phyloP scores from a whole-genome alignment of 2,329 filamentous ascomycete species.

The Fusarium robinianum region DNA sequence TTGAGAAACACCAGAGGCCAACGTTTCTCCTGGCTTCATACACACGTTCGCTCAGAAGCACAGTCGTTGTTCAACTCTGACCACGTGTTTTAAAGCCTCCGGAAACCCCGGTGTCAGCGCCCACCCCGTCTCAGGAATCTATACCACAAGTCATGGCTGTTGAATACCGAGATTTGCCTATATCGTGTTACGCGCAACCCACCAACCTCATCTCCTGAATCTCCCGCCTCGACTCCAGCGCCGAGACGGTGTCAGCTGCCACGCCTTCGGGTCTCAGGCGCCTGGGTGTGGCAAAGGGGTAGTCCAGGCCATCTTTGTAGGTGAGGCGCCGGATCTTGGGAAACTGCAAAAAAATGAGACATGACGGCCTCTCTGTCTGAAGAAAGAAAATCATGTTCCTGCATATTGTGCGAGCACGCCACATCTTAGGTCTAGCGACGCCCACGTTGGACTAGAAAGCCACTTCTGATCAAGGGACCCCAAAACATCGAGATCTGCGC shows the following conservation, averaged over 20 bases:
- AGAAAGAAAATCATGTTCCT: constrained; percentile 7
- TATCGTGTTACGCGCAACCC: too few relatives aligned
- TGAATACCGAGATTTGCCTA: too few relatives aligned
- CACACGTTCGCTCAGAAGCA: too few relatives aligned
- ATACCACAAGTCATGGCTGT: too few relatives aligned
- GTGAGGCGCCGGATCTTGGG: background rate
- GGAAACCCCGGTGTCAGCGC: background rate
- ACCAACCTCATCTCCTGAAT: constrained; percentile 1
- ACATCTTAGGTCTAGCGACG: background rate
- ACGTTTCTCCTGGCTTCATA: too few relatives aligned
- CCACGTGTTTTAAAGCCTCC: background rate
- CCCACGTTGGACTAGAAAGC: constrained; percentile 5
- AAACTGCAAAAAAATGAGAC: constrained; percentile 17
- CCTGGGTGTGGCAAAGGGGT: too few relatives aligned
- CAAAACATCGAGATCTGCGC: too few relatives aligned
- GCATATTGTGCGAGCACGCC: background rate
- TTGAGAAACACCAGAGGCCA: too few relatives aligned
- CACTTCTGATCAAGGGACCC: constrained; percentile 3
- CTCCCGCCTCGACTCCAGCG: background rate
- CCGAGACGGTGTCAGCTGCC: too few relatives aligned
- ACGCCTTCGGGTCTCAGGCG: background rate
- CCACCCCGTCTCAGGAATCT: too few relatives aligned
- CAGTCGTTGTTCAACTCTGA: too few relatives aligned
- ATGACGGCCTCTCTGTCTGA: constrained; percentile 8
- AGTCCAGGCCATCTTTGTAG: constrained; percentile 5